These are phyloP conservation scores for Ophiosphaerella narmari DNA, from an alignment of 2,329 filamentous ascomycete genomes.

Conservation along the genomic window DNA sequence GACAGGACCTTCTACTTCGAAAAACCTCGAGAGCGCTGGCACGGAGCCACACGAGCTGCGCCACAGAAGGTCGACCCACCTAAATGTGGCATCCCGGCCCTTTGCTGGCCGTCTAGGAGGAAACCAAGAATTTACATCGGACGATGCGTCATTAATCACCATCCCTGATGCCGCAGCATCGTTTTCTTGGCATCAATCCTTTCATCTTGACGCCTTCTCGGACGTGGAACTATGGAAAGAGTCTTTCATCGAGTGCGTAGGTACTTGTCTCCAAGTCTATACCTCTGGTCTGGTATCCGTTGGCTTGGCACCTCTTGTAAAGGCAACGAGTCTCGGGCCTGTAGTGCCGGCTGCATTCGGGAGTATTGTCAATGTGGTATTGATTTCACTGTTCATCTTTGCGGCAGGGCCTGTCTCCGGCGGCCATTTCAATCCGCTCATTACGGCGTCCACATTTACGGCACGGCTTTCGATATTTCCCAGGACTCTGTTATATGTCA, in stretches of 20 bases:
- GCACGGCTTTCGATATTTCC: constrained; percentile 56
- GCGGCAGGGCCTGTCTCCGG: constrained; percentile 54
- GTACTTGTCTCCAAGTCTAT: constrained; percentile 28
- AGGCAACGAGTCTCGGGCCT: constrained; percentile 32
- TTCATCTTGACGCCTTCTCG: constrained; percentile 15
- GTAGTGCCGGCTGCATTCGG: constrained; percentile 34
- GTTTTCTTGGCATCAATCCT: constrained; percentile 21
- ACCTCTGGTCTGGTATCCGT: constrained; percentile 22
- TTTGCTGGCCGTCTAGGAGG: constrained; percentile 44
- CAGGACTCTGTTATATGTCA: constrained; percentile 54
- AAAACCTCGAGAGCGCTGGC: constrained; percentile 10
- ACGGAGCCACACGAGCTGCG: constrained; percentile 6
- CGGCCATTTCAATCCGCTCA: constrained; percentile 59
- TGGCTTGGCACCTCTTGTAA: constrained; percentile 13
- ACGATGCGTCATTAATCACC: constrained; percentile 19
- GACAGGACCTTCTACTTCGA: constrained; percentile 2
- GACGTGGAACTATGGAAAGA: constrained; percentile 30
- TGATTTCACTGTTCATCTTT: constrained; percentile 57
- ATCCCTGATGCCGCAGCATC: constrained; percentile 35
- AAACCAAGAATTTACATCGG: constrained; percentile 38
- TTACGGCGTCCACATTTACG: constrained; percentile 59
- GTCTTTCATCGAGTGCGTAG: constrained; percentile 25
- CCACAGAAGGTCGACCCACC: constrained; percentile 3
- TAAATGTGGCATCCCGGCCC: constrained; percentile 19
- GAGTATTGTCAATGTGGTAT: constrained; percentile 47